A percentile compares a stretch with the other conserved stretches of the same genome.
Conservation (phyloP, 148 eudicot species). For the Camellia granthamiana region DNA sequence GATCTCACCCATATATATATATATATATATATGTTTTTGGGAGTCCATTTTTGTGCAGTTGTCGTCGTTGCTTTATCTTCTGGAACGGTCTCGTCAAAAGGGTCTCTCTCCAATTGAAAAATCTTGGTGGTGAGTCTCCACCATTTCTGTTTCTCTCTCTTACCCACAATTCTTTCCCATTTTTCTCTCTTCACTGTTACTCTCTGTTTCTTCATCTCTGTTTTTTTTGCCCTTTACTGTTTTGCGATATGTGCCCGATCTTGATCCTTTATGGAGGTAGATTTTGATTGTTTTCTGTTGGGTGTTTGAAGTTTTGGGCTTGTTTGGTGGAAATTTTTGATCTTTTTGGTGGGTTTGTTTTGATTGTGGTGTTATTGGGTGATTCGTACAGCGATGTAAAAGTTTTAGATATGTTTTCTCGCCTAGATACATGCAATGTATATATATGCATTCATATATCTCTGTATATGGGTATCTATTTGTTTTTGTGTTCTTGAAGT, state of each 20-base stretch:
- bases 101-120: neutral
- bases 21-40: neutral
- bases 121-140: too few relatives aligned
- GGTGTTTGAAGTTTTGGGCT: neutral
- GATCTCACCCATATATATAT: constrained; percentile 12
- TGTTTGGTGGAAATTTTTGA: constrained; percentile 4
- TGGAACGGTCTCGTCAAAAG: constrained; percentile 14
- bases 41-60: neutral
- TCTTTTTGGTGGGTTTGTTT: constrained; percentile 12
- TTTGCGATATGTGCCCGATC: constrained; percentile 13
- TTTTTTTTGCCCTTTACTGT: neutral
- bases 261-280: constrained; percentile 14
- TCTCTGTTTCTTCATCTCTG: neutral
- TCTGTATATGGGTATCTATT: neutral
- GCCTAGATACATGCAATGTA: neutral
- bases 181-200: neutral
- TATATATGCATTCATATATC: neutral
- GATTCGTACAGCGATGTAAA: neutral
- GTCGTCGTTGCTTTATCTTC: neutral
- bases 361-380: neutral
- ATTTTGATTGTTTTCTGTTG: neutral
- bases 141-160: neutral
- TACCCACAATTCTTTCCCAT: neutral
- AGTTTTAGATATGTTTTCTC: neutral
- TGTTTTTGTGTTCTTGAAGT: neutral